Conservation (phyloP, 257 asterid genomes). For the Solanum peruvianum region DNA sequence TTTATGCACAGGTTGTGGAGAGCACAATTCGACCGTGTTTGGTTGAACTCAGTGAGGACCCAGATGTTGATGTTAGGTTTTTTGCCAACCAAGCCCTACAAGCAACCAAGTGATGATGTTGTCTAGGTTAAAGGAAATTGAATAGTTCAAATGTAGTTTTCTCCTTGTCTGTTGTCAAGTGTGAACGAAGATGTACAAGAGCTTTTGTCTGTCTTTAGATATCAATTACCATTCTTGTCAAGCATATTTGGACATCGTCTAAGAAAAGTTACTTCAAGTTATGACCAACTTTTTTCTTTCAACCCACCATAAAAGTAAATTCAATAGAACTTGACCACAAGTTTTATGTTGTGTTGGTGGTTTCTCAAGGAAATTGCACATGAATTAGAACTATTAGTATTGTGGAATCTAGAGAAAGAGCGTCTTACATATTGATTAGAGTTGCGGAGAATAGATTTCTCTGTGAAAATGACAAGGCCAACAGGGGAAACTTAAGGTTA, state of each 20-base stretch:
- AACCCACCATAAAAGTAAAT: background rate
- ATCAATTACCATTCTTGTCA: background rate
- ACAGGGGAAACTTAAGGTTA: background rate
- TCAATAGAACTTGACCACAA: background rate
- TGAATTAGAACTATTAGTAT: background rate
- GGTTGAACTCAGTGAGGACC: conserved; percentile 83
- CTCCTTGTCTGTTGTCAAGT: background rate
- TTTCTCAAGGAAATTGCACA: background rate
- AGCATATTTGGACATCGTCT: background rate
- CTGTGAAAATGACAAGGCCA: background rate
- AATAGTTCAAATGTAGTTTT: background rate
- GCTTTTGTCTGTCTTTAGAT: background rate
- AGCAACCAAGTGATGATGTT: conserved; percentile 56
- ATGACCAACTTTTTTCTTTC: background rate
- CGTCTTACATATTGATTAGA: background rate
- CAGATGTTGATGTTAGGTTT: conserved; percentile 86
- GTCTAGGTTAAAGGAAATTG: conserved; percentile 38
- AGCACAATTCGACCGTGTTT: conserved; percentile 61
- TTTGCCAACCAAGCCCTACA: conserved; percentile 82
- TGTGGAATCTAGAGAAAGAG: background rate
- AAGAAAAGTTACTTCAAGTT: background rate
- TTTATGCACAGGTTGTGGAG: conserved; percentile 60
- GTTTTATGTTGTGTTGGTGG: background rate
- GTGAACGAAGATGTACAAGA: background rate
- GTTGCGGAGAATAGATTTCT: background rate